Conservation (phyloP, 2,329 filamentous ascomycete species). For the Nectriaceae sp. region DNA sequence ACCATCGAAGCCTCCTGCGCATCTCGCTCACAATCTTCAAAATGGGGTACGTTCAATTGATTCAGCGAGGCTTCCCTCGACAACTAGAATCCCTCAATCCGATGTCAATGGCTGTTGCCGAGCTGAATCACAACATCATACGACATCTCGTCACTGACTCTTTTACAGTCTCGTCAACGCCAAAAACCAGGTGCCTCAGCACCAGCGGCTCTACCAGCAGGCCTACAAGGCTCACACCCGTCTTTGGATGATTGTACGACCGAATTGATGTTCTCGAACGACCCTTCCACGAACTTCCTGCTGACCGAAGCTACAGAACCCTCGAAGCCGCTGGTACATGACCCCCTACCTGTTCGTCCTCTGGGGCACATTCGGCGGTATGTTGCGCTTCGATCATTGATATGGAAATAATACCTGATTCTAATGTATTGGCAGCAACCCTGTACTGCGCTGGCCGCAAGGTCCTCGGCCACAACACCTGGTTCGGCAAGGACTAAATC, state of each 20-base stretch:
- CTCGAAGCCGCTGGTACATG: slow-evolving; percentile 65
- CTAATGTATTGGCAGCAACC: slow-evolving; percentile 41
- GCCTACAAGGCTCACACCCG: slow-evolving; percentile 70
- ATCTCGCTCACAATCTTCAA: slow-evolving; percentile 33
- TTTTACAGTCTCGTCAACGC: slow-evolving; percentile 62
- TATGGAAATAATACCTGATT: slow-evolving; percentile 4
- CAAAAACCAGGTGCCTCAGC: slow-evolving; percentile 73
- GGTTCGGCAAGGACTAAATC: slow-evolving; percentile 60
- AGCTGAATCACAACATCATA: slow-evolving; percentile 26
- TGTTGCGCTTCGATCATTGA: slow-evolving; percentile 33
- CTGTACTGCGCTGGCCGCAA: slow-evolving; percentile 77
- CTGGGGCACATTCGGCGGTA: slow-evolving; percentile 64
- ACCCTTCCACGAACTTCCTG: slow-evolving; percentile 8
- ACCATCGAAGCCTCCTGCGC: slow-evolving; percentile 21
- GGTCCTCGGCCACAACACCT: slow-evolving; percentile 77
- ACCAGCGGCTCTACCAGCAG: slow-evolving; percentile 75
- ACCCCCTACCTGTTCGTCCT: slow-evolving; percentile 68
- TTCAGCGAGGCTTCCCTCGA: slow-evolving; percentile 8
- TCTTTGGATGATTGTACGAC: slow-evolving; percentile 75
- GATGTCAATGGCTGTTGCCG: slow-evolving; percentile 28
- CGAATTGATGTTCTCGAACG: slow-evolving; percentile 14
- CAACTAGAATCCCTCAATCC: slow-evolving; percentile 6
- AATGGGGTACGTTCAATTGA: slow-evolving; percentile 43
- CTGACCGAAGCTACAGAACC: slow-evolving; percentile 49
- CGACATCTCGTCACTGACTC: slow-evolving; percentile 31